phyloP scores from a whole-genome alignment of 1,139 yeast species.

The Debaryomyces subglobosus region DNA sequence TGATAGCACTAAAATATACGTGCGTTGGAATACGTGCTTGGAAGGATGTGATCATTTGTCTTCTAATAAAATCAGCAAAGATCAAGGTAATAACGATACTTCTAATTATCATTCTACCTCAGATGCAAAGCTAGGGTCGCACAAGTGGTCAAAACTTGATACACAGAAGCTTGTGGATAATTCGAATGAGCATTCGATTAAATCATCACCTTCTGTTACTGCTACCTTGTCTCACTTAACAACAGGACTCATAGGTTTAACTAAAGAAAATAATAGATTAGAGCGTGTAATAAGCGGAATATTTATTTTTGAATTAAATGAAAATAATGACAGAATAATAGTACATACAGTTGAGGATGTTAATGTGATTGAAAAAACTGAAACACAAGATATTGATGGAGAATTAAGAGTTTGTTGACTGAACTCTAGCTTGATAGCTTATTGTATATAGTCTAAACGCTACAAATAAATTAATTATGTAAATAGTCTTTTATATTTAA shows the following conservation, averaged over 20 bases:
- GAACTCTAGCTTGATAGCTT: not conserved
- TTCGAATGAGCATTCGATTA: constrained; percentile 9
- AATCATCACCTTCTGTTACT: constrained; percentile 24
- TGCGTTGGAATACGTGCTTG: constrained; percentile 66
- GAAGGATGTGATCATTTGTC: constrained; percentile 52
- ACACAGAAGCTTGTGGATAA: constrained; percentile 23
- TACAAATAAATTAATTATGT: constrained; percentile 6
- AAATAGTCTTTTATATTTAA: constrained; percentile 8
- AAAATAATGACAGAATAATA: constrained; percentile 55
- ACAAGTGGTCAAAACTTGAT: constrained; percentile 43
- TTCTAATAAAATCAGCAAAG: constrained; percentile 15
- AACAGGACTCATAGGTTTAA: constrained; percentile 35
- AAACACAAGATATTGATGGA: constrained; percentile 31
- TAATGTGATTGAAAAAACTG: constrained; percentile 58
- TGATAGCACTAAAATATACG: constrained; percentile 53
- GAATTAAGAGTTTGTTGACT: constrained; percentile 33
- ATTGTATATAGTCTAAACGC: constrained; percentile 10
- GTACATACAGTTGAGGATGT: constrained; percentile 83
- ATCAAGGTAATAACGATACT: constrained; percentile 15
- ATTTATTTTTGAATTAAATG: constrained; percentile 73
- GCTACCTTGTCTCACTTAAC: constrained; percentile 30
- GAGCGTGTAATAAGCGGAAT: constrained; percentile 66
- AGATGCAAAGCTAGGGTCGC: constrained; percentile 42
- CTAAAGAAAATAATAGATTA: constrained; percentile 33
- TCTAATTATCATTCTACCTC: constrained; percentile 32